Evolutionary conservation across 805 yeast genomes (phyloP).

Genomic region (Pichia occidentalis): DNA sequence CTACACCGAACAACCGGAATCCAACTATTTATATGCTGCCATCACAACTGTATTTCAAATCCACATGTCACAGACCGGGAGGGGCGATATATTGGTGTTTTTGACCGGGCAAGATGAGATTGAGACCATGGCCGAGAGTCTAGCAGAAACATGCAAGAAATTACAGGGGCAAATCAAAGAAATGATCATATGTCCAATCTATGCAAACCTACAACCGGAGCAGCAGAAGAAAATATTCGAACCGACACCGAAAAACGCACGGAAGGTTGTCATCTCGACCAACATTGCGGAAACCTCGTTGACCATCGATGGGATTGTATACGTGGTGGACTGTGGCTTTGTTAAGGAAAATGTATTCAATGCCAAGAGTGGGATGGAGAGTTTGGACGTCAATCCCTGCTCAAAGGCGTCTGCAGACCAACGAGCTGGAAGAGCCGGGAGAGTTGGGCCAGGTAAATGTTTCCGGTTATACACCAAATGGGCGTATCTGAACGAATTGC

Average conservation of each 20-base stretch:
- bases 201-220: slow-evolving; percentile 85
- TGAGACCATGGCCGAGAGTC: slow-evolving; percentile 67
- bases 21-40: slow-evolving; percentile 86
- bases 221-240: slow-evolving; percentile 77
- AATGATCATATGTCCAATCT: slow-evolving; percentile 75
- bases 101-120: slow-evolving; percentile 96
- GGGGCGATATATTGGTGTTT: slow-evolving; percentile 86
- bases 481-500: slow-evolving; percentile 72
- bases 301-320: slow-evolving; percentile 93
- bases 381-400: slow-evolving; percentile 78
- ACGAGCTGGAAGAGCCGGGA: slow-evolving; percentile 96
- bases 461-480: slow-evolving; percentile 81
- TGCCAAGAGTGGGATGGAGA: slow-evolving; percentile 83
- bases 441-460: slow-evolving; percentile 96
- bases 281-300: slow-evolving; percentile 96
- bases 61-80: slow-evolving; percentile 53
- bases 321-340: slow-evolving; percentile 91
- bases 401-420: slow-evolving; percentile 95
- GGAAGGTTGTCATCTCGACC: slow-evolving; percentile 91
- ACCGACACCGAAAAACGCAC: slow-evolving; percentile 68
- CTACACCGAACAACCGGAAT: slow-evolving; percentile 82
- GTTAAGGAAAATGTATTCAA: slow-evolving; percentile 88
- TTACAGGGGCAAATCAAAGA: slow-evolving; percentile 51
- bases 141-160: slow-evolving; percentile 57
- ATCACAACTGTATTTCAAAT: slow-evolving; percentile 82